These are phyloP conservation scores for Ascosphaera apis DNA, from an alignment of 2,329 filamentous ascomycete species.

Conservation along the genomic window DNA sequence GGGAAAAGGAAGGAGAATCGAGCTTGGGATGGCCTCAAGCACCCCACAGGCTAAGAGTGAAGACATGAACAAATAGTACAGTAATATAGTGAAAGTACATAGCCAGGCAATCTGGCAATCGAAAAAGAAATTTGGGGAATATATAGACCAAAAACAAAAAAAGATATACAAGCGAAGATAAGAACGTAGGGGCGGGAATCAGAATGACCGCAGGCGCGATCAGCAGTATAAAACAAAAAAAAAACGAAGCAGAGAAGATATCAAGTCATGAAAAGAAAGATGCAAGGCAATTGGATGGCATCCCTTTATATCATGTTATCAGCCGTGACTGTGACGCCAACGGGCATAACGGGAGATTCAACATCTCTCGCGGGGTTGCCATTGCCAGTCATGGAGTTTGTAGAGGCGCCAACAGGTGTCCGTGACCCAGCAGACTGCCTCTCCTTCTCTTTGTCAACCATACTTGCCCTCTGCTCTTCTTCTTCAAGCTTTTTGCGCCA, in stretches of 20 bases:
- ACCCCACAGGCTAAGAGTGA: no score
- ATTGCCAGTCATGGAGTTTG: constrained; percentile 1
- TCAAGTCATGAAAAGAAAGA: background rate
- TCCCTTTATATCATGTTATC: background rate
- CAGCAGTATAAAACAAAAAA: background rate
- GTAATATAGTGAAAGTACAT: no score
- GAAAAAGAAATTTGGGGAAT: no score
- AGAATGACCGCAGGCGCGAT: background rate
- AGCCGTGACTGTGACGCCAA: constrained; percentile 1
- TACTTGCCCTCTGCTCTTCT: constrained; percentile 20
- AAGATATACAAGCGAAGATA: background rate
- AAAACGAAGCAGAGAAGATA: background rate
- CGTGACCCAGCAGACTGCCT: constrained; percentile 6
- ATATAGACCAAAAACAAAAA: background rate
- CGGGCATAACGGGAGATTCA: background rate
- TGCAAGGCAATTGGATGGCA: background rate
- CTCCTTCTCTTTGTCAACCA: constrained; percentile 5
- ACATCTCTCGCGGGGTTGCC: background rate
- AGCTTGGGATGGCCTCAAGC: background rate
- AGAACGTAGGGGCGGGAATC: background rate
- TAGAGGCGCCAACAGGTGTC: constrained; percentile 8
- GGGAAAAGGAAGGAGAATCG: background rate
- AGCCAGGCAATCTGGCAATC: no score
- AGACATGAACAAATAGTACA: no score
- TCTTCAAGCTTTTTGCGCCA: constrained; percentile 59